Percentiles rank a stretch among this genome's conserved stretches.
These are phyloP conservation scores for Suhomyces sp. DNA, from an alignment of 805 yeast genomes.

Conservation along the genomic window DNA sequence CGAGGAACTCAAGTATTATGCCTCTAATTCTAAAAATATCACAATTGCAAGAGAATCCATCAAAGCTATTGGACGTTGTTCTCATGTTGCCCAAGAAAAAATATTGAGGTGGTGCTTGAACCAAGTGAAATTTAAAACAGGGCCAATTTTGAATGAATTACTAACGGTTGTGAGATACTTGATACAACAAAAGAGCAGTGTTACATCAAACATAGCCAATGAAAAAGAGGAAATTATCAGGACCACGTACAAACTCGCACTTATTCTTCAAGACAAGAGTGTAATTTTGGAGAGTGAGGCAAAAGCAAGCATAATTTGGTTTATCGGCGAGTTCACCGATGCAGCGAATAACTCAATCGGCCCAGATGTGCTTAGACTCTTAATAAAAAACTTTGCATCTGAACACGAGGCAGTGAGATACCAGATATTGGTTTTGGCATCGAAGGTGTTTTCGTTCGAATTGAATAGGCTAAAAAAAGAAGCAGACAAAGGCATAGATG, in stretches of 20 bases:
- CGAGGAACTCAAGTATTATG: slow-evolving; percentile 63
- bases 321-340: slow-evolving; percentile 76
- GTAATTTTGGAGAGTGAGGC: slow-evolving; percentile 47
- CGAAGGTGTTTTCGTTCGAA: slow-evolving; percentile 65
- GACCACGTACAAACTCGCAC: slow-evolving; percentile 52
- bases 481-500: slow-evolving; percentile 10
- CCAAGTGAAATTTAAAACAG: slow-evolving; percentile 38
- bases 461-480: slow-evolving; percentile 40
- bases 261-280: slow-evolving; percentile 23
- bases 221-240: slow-evolving; percentile 43
- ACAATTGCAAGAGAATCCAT: slow-evolving; percentile 48
- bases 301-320: slow-evolving; percentile 83
- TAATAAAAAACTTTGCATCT: slow-evolving; percentile 51
- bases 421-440: slow-evolving; percentile 69
- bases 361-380: slow-evolving; percentile 70
- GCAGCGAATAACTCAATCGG: slow-evolving; percentile 45
- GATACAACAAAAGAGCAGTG: slow-evolving; percentile 52
- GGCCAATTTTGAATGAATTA: slow-evolving; percentile 55
- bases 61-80: slow-evolving; percentile 60
- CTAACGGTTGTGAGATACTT: slow-evolving; percentile 71
- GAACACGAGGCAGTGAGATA: slow-evolving; percentile 62
- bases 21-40: slow-evolving; percentile 24
- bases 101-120: slow-evolving; percentile 65
- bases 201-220: slow-evolving; percentile 8
- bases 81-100: slow-evolving; percentile 45